Evolutionary conservation across 1,284 basidiomycete genomes (phyloP).

Genomic region (Heterobasidion irregulare): DNA sequence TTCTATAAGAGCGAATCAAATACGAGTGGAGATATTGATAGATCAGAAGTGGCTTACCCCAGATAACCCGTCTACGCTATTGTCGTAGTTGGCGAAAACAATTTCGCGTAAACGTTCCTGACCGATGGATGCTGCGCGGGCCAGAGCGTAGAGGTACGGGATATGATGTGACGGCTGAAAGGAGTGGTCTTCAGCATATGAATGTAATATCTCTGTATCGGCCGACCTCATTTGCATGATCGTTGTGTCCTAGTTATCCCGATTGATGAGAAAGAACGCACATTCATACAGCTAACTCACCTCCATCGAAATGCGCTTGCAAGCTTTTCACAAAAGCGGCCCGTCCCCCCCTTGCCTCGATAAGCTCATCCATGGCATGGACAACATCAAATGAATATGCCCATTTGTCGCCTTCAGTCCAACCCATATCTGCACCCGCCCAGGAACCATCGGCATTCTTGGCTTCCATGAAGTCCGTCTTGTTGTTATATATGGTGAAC

Average conservation of each 20-base stretch:
- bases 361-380: constrained; percentile 60
- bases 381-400: constrained; percentile 75
- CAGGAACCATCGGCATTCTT: constrained; percentile 60
- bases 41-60: constrained; percentile 35
- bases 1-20: constrained; percentile 36
- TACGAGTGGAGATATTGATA: background rate
- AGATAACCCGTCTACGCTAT: constrained; percentile 56
- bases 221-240: constrained; percentile 74
- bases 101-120: constrained; percentile 68
- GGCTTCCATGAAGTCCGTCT: constrained; percentile 78
- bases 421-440: constrained; percentile 64
- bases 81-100: constrained; percentile 56
- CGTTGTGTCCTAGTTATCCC: constrained; percentile 57
- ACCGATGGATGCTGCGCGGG: constrained; percentile 60
- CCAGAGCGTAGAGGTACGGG: constrained; percentile 73
- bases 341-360: constrained; percentile 59
- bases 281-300: constrained; percentile 18
- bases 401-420: constrained; percentile 85
- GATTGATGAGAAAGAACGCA: background rate
- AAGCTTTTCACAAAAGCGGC: constrained; percentile 56
- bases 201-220: background rate
- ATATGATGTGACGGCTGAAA: constrained; percentile 72
- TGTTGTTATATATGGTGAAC: constrained; percentile 63
- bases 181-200: background rate
- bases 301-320: constrained; percentile 71